These are phyloP conservation scores for Coix lacrymajobi DNA, from an alignment of 176 grass and related monocot species.

Conservation along the genomic window DNA sequence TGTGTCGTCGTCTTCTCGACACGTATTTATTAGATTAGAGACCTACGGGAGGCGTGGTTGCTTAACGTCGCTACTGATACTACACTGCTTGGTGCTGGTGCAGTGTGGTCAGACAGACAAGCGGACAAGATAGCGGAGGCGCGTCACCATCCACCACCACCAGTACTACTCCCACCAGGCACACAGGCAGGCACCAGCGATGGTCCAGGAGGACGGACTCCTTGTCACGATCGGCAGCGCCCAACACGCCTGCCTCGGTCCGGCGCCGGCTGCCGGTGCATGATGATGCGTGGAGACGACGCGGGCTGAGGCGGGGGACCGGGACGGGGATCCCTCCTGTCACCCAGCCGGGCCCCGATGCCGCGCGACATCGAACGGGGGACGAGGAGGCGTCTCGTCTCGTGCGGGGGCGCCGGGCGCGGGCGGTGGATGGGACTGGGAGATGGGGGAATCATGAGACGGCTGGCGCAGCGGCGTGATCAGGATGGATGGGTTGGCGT, in stretches of 20 bases:
- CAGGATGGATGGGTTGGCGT: too few species aligned
- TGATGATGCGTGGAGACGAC: not conserved
- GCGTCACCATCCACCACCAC: not conserved
- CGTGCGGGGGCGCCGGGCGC: too few species aligned
- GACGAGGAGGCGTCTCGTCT: too few species aligned
- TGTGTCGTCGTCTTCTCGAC: not conserved
- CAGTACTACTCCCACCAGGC: not conserved
- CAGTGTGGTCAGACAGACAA: not conserved
- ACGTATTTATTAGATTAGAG: not conserved
- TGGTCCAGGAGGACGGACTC: not conserved
- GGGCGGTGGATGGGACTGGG: too few species aligned
- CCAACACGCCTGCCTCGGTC: not conserved
- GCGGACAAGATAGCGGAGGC: not conserved
- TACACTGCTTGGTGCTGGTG: not conserved
- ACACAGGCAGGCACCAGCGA: not conserved
- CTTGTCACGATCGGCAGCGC: not conserved
- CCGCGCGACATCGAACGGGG: too few species aligned
- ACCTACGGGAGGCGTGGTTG: not conserved
- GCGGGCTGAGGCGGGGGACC: too few species aligned
- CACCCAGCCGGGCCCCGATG: too few species aligned
- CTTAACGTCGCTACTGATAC: not conserved
- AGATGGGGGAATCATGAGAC: too few species aligned
- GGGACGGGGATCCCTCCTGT: too few species aligned
- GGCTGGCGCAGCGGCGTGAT: too few species aligned
- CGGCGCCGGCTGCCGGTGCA: too few species aligned